Percentiles rank a stretch among this genome's conserved stretches.
These are phyloP conservation scores for Oemleria cerasiformis DNA, from an alignment of 306 rosid species.

Conservation along the genomic window DNA sequence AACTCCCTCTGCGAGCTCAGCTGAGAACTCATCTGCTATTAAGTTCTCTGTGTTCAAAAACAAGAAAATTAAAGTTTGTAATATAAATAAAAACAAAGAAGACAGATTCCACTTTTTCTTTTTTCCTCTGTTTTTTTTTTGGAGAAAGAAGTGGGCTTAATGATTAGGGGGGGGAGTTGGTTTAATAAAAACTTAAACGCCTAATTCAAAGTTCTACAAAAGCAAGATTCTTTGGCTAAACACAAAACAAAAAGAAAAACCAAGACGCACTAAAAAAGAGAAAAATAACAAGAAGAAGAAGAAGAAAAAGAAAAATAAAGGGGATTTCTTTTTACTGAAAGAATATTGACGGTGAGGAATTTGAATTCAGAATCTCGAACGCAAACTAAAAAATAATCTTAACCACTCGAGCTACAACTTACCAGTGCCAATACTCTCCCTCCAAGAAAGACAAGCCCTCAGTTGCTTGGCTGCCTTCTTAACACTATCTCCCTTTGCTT, in stretches of 20 bases:
- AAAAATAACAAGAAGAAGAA: slow-evolving; percentile 10
- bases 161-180: slow-evolving; percentile 18
- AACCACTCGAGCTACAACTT: too few species aligned
- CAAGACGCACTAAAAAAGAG: slow-evolving; percentile 18
- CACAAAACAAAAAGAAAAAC: slow-evolving; percentile 20
- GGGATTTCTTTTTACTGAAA: too few species aligned
- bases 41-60: slow-evolving; percentile 50
- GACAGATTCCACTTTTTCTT: background rate
- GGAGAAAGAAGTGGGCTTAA: too few species aligned
- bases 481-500: slow-evolving; percentile 76
- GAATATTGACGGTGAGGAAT: too few species aligned
- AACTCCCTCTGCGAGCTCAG: slow-evolving; percentile 87
- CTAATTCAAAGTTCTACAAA: slow-evolving; percentile 43
- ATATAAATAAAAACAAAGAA: background rate
- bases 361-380: too few species aligned
- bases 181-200: slow-evolving; percentile 55
- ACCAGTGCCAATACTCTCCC: slow-evolving; percentile 68
- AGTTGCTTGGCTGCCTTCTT: slow-evolving; percentile 89
- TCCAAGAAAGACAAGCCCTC: slow-evolving; percentile 93
- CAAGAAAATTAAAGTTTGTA: background rate
- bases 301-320: slow-evolving; percentile 5
- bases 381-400: too few species aligned
- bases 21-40: slow-evolving; percentile 96
- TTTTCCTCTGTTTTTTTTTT: background rate
- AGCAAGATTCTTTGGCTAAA: slow-evolving; percentile 57